Evolutionary conservation across 1,139 yeast genomes (phyloP), one percentile per base, ranked within the genome.

Genomic region (Kluyveromyces marxianus): DNA sequence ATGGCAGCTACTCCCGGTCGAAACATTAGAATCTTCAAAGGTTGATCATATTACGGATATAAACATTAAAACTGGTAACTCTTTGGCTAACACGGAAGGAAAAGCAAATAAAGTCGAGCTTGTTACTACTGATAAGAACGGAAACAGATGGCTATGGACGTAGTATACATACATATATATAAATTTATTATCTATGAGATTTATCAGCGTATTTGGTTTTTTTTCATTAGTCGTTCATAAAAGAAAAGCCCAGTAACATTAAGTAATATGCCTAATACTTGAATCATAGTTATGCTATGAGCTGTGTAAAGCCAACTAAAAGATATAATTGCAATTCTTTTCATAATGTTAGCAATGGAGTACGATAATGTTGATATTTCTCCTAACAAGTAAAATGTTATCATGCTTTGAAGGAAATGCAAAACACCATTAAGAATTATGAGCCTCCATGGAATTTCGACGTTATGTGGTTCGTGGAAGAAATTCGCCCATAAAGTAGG

Each of bases 371-470:
- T 94, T n/a, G 94, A 81, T 32, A 92, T 80, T 61, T 83, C 74
- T 26, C 97, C 97, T 54, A 92, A 71, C 37, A 92, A 77, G 67
- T 88, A 95, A 68, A 89, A 92, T 32, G 97, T 96, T 46, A 90
- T 75, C 58, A 90, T 69, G 43, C 95, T 84, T 69, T 92, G 98
- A 47, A 82, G 63, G 59, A 89, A 90, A 69, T 92, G 98, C 30
- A 90, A 77, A 3, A 82, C 56, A 2, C 97, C 97, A 64, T 90
- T 68, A 3, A 67, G 46, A n/a, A 67, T 43, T 25, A 68, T 54
- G n/a, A 67, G 46, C 5, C 44, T 49, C 70, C 70, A 68, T 2
- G 72, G 72, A 4, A 67, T 60, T 21, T 36, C 39, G 6, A 28
- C 29, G 14, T 62, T 51, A 30, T 49, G 57, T 44, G 28, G 54